Evolutionary conservation across 2,329 filamentous ascomycete species (phyloP).

Genomic region (Tympanopsis confertula): DNA sequence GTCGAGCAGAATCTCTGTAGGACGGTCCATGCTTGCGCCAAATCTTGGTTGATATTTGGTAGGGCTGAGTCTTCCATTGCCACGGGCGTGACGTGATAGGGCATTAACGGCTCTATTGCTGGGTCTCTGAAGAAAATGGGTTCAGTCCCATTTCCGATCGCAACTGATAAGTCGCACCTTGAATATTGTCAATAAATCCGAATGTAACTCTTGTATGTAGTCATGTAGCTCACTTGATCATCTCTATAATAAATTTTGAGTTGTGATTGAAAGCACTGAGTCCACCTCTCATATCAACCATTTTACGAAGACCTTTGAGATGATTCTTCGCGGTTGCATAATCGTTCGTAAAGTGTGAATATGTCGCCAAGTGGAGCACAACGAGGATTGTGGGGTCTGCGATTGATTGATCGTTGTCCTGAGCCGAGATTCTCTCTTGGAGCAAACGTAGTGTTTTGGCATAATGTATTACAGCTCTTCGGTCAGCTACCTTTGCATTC

Average conservation of each 20-base stretch:
- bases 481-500: constrained; percentile 1
- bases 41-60: no score
- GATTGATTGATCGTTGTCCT: constrained; percentile 9
- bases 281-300: constrained; percentile 23
- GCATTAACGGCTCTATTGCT: no score
- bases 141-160: no score
- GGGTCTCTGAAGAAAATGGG: no score
- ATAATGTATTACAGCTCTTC: constrained; percentile 10
- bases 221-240: constrained; percentile 13
- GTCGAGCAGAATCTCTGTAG: no score
- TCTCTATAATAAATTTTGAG: constrained; percentile 20
- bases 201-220: background rate
- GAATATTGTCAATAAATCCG: no score
- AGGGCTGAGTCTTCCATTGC: no score
- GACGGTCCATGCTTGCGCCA: no score
- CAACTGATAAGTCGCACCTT: no score
- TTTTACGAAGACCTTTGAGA: constrained; percentile 21
- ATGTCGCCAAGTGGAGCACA: constrained; percentile 16
- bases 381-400: constrained; percentile 17
- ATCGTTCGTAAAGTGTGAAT: constrained; percentile 16
- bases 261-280: constrained; percentile 15
- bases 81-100: no score
- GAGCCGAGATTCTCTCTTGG: constrained; percentile 14
- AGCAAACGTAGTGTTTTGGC: constrained; percentile 14
- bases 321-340: constrained; percentile 15